phyloP scores from a whole-genome alignment of 108 stramenopile genomes.

The Tribonema minus region DNA sequence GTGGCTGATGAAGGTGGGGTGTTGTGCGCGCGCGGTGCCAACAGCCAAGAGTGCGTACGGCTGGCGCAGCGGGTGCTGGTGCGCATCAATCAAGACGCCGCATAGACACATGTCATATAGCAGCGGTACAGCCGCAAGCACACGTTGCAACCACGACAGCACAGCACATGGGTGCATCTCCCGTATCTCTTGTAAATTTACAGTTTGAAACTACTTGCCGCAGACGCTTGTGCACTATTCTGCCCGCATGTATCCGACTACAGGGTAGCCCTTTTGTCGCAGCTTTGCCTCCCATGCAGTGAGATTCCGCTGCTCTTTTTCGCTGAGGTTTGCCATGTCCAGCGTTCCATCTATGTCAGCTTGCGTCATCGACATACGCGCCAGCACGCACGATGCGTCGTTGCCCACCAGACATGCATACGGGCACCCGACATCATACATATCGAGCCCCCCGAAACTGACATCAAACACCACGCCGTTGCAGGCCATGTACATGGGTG shows the following conservation, averaged over 20 bases:
- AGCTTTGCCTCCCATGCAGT: constrained; percentile 33
- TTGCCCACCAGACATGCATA: not conserved
- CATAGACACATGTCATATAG: no score
- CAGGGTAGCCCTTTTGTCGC: constrained; percentile 23
- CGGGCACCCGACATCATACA: not conserved
- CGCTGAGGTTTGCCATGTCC: constrained; percentile 4
- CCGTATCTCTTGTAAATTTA: no score
- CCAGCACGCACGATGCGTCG: constrained; percentile 61
- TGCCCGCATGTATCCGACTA: constrained; percentile 3
- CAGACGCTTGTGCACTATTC: no score
- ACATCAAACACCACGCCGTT: not conserved
- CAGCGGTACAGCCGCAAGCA: no score
- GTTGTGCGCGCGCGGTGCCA: no score
- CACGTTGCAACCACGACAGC: no score
- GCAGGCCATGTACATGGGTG: not conserved
- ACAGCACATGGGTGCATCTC: no score
- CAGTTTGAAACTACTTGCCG: no score
- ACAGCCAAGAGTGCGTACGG: no score
- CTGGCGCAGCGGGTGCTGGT: no score
- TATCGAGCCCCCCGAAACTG: not conserved
- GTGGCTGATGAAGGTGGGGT: no score
- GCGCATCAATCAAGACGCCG: no score
- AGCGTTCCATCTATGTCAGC: constrained; percentile 30
- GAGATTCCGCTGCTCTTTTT: constrained; percentile 18
- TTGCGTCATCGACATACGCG: constrained; percentile 53